A percentile compares a stretch with the other conserved stretches of the same genome.
Evolutionary conservation across 352 stramenopile species (phyloP).

Genomic region (Aphanomyces invadans): DNA sequence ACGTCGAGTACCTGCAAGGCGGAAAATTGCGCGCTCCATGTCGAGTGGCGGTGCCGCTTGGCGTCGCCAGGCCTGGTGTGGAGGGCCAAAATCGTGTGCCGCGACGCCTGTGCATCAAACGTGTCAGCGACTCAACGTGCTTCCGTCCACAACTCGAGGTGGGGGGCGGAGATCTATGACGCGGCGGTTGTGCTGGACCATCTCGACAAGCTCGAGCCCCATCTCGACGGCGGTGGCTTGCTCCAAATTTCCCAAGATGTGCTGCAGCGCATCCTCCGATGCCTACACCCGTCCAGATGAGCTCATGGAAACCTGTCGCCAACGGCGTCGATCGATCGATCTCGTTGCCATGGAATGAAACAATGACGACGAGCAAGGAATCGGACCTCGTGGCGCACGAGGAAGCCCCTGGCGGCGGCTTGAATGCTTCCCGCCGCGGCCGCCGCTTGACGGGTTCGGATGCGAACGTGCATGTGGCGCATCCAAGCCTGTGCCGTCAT

Average conservation of each 20-base stretch:
- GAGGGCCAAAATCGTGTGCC: not conserved
- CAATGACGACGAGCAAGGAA: not conserved
- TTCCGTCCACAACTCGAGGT: not conserved
- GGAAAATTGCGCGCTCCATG: not conserved
- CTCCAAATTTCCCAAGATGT: not conserved
- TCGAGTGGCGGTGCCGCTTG: not conserved
- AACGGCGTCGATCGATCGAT: not conserved
- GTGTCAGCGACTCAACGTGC: no score
- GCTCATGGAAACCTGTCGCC: no score
- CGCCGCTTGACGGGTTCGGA: not conserved
- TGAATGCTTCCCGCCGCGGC: not conserved
- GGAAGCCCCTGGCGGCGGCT: slow-evolving; percentile 13
- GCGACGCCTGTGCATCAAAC: not conserved
- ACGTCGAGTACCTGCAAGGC: slow-evolving; percentile 7
- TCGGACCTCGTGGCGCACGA: slow-evolving; percentile 9
- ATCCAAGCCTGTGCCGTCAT: not conserved
- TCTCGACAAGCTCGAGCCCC: not conserved
- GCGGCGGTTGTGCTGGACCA: not conserved
- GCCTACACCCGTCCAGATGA: not conserved
- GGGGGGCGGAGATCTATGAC: not conserved
- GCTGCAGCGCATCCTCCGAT: not conserved
- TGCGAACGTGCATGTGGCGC: not conserved
- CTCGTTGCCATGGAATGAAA: not conserved
- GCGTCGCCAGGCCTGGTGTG: not conserved
- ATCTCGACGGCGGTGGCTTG: not conserved